Base-by-base conservation (phyloP, 768 basidiomycete species). In the Candolleomyces aberdarensis region DNA sequence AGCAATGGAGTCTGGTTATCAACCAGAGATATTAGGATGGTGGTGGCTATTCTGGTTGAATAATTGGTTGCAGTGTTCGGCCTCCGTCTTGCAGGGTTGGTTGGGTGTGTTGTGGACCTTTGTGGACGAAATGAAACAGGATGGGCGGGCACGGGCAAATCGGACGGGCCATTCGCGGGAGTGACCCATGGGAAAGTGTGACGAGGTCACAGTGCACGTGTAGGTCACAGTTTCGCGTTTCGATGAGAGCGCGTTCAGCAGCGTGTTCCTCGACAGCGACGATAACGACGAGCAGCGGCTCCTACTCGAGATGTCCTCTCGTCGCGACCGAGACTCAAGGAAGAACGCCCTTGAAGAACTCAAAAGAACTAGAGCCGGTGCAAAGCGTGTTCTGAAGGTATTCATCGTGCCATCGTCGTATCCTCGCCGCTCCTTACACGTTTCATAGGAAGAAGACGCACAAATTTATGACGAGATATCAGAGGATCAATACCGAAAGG, bases 391-490 rank as follows among this genome's bases (percentile, higher is more conserved):
- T 41, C 80, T 80, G 70, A 87, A 88, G 82, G 88, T 85, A 64
- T 58, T 76, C 63, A 8, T 60, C 61, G 55, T 68, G 60, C 57
- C 53, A 60, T 58, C 51, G 40, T 62, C 47, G 41, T 48, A 44
- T 6, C 50, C 19, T 56, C 49, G 32, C 31, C 5, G 22, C 15
- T 20, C 19, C n/a, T 22, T 13, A 22, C 32, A 56, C 20, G 11
- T 17, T 31, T 40, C 39, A 9, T 52, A 83, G 76, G 79, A 81
- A 59, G 78, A 89, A 39, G 90, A 94, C 43, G 80, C 77, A 17
- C 78, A 81, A 15, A 76, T 98, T 13, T 98, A 96, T 69, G 94
- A 97, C 66, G 90, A 92, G 67, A 91, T 98, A 15, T 83, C 88
- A 0, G 96, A 97, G 58, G 92, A 92, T 10, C 88, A 94, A 66